Percentiles rank a stretch among this genome's conserved stretches.
Conservation (phyloP, 2,329 filamentous ascomycete species). For the Ilyonectria sp. region DNA sequence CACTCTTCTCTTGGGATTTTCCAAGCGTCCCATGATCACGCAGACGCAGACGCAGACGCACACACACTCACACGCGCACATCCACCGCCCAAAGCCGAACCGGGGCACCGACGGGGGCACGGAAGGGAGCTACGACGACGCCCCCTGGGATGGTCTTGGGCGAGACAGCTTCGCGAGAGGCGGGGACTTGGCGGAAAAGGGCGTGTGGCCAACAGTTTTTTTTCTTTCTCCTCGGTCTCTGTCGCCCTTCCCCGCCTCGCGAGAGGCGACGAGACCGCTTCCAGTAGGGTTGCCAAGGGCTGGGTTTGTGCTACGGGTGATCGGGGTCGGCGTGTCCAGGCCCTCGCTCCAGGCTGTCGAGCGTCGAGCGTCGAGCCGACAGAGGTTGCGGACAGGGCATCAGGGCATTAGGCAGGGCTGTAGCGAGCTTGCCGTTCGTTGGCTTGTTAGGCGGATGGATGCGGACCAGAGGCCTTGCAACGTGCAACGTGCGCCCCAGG, state of each 20-base stretch:
- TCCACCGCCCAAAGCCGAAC: conserved; percentile 29
- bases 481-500: background rate
- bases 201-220: background rate
- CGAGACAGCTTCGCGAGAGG: no score
- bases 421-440: no score
- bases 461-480: background rate
- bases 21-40: conserved; percentile 31
- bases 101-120: conserved; percentile 2
- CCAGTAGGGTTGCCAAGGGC: conserved; percentile 7
- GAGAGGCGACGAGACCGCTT: background rate
- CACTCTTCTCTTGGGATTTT: conserved; percentile 10
- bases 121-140: conserved; percentile 19
- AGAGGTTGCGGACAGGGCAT: background rate
- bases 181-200: background rate
- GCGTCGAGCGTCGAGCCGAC: background rate
- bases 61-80: background rate
- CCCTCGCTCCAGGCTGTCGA: conserved; percentile 9
- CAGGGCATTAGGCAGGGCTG: background rate
- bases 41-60: conserved; percentile 2
- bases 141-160: background rate
- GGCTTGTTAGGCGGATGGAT: background rate
- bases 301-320: conserved; percentile 36
- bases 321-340: conserved; percentile 24
- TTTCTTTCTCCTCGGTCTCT: background rate
- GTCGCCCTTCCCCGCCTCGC: background rate